Base-by-base conservation (phyloP, 106 monocot species). In the Agapanthus africanus region DNA sequence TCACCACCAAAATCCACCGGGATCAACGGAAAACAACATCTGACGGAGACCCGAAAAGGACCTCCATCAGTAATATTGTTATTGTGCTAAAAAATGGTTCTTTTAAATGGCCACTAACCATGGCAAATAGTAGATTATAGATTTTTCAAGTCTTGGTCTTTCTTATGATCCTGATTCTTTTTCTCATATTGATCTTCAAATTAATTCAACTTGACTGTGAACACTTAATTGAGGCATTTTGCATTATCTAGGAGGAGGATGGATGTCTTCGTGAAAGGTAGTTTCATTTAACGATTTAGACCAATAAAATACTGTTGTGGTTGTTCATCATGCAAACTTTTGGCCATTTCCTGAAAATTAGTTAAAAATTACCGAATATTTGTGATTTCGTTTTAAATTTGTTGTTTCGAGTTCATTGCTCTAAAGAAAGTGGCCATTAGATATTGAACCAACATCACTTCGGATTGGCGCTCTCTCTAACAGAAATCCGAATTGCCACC, bases 401-500 rank as follows among this genome's bases (percentile, higher is more conserved):
- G 8, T 51, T 51, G 14, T n/a, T 51, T 10, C 19, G 4, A 51
- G 18, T 26, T 38, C 25, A 25, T 31, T 65, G 22, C 11, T 65
- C 14, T 21, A 4, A 25, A 18, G 37, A 25, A 63, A 63, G 16
- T 27, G 26, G 16, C 42, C 13, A 11, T 11, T 65, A 33, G 0
- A 19, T 35, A 61, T 35, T 61, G 5, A 19, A 35, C 11, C 59
- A n/a, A 56, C 30, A 27, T 38, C 42, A 46, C 28, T 70, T 34
- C 6, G 30, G 47, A 2, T 21, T 37, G 18, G n/a, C n/a, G 13
- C 37, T 31, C 0, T 30, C 11, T 60, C 4, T 19, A 33, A n/a
- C 65, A 86, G 79, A 87, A 77, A 82, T 87, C 62, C 69, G 86
- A 46, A 81, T 87, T 77, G 86, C 86, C 23, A 26, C 86, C 86